Percentiles rank a stretch among this genome's conserved stretches.
Conservation (phyloP, 2,329 filamentous ascomycete genomes). For the Fusarium nelsonii region DNA sequence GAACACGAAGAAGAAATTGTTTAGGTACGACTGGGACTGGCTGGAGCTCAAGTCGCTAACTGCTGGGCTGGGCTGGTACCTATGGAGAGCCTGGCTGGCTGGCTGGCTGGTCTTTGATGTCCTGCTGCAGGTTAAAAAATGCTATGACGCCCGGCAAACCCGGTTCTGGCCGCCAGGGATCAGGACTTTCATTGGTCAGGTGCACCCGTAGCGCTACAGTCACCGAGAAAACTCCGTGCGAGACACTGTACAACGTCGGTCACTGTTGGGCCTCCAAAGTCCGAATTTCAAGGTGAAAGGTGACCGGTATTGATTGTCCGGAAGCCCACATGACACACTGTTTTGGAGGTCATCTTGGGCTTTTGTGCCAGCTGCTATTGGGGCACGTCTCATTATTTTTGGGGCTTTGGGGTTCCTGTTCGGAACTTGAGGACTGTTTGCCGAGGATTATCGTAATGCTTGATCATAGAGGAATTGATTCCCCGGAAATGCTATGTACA, state of each 20-base stretch:
- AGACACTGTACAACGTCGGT: slow-evolving; percentile 37
- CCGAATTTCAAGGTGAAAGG: slow-evolving; percentile 21
- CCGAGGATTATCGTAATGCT: slow-evolving; percentile 38
- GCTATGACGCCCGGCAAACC: slow-evolving; percentile 49
- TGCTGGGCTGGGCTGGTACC: slow-evolving; percentile 6
- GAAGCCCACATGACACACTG: slow-evolving; percentile 36
- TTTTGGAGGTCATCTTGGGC: slow-evolving; percentile 40
- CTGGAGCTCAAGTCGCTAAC: slow-evolving; percentile 40
- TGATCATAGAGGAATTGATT: slow-evolving; percentile 34
- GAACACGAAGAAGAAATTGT: slow-evolving; percentile 45
- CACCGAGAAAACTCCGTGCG: slow-evolving; percentile 39
- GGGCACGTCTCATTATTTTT: slow-evolving; percentile 34
- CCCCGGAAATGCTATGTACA: slow-evolving; percentile 32
- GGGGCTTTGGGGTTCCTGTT: slow-evolving; percentile 34
- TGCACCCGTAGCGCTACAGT: slow-evolving; percentile 33
- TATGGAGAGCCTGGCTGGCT: not conserved
- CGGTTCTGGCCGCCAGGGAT: slow-evolving; percentile 46
- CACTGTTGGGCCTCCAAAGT: slow-evolving; percentile 32
- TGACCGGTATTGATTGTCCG: slow-evolving; percentile 38
- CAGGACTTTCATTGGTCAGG: slow-evolving; percentile 38
- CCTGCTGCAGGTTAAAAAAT: slow-evolving; percentile 45
- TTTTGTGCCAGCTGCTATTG: slow-evolving; percentile 33
- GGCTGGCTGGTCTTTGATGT: slow-evolving; percentile 45
- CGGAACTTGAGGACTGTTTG: slow-evolving; percentile 40
- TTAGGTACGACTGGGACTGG: slow-evolving; percentile 19